phyloP scores from a whole-genome alignment of 2,329 filamentous ascomycete species.

The Diplodia scrobiculata region DNA sequence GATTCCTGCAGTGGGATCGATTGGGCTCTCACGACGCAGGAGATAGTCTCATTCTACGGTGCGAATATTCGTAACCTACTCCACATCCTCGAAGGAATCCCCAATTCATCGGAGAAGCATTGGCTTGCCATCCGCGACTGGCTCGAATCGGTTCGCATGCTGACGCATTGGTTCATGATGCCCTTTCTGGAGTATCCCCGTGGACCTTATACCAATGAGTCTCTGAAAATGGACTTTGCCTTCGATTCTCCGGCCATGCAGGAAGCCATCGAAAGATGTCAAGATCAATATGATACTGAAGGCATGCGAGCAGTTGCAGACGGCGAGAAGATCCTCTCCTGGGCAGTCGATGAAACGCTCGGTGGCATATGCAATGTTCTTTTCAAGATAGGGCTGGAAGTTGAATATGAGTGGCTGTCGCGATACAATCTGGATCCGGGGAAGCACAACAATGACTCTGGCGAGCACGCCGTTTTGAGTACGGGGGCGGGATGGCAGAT shows the following conservation, averaged over 20 bases:
- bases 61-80: constrained; percentile 41
- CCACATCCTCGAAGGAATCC: constrained; percentile 30
- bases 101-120: not conserved
- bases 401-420: constrained; percentile 49
- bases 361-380: constrained; percentile 48
- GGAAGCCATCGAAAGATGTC: constrained; percentile 48
- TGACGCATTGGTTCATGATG: constrained; percentile 51
- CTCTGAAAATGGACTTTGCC: constrained; percentile 39
- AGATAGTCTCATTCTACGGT: constrained; percentile 49
- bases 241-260: constrained; percentile 42
- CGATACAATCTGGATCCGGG: constrained; percentile 34
- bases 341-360: constrained; percentile 48
- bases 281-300: constrained; percentile 46
- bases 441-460: not conserved
- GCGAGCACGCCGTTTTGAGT: not conserved
- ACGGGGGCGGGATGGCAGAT: constrained; percentile 37
- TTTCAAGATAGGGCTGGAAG: constrained; percentile 48
- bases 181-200: constrained; percentile 52
- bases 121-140: constrained; percentile 22
- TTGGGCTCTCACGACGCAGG: constrained; percentile 48
- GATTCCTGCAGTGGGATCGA: constrained; percentile 44
- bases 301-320: constrained; percentile 34
- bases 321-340: constrained; percentile 45
- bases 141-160: constrained; percentile 36
- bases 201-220: constrained; percentile 29